These are phyloP conservation scores for Xylariaceae sp. DNA, from an alignment of 2,329 filamentous ascomycete genomes.

Conservation along the genomic window DNA sequence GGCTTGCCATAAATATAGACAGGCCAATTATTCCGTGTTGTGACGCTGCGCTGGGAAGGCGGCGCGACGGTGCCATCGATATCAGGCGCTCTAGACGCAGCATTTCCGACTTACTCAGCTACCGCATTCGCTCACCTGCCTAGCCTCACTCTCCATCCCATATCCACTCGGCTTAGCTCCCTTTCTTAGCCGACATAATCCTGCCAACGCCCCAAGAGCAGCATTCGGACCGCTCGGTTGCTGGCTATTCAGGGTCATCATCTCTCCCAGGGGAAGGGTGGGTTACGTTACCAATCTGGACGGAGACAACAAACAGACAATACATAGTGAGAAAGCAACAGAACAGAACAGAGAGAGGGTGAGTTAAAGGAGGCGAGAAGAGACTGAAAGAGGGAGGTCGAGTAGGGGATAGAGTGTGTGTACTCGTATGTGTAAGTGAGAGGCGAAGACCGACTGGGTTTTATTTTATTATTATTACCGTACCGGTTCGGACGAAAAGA, in stretches of 20 bases:
- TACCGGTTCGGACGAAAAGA: neutral
- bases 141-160: constrained; percentile 14
- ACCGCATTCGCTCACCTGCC: constrained; percentile 19
- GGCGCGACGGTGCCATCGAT: constrained; percentile 8
- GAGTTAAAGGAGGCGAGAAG: neutral
- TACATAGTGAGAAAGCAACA: neutral
- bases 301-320: neutral
- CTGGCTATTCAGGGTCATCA: constrained; percentile 3
- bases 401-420: neutral
- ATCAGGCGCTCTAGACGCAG: constrained; percentile 13
- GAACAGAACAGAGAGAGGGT: neutral
- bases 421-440: neutral
- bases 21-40: neutral
- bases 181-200: constrained; percentile 20
- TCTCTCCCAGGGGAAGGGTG: neutral
- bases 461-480: too few species aligned
- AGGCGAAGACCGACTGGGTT: neutral
- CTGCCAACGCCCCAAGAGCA: constrained; percentile 14
- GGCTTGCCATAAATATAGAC: constrained; percentile 8
- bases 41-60: constrained; percentile 2
- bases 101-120: constrained; percentile 19
- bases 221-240: constrained; percentile 17
- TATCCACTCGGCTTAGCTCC: constrained; percentile 18
- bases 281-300: constrained; percentile 11
- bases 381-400: neutral